Conservation (phyloP, 129 eudicot genomes). For the Artemisia argyi region DNA sequence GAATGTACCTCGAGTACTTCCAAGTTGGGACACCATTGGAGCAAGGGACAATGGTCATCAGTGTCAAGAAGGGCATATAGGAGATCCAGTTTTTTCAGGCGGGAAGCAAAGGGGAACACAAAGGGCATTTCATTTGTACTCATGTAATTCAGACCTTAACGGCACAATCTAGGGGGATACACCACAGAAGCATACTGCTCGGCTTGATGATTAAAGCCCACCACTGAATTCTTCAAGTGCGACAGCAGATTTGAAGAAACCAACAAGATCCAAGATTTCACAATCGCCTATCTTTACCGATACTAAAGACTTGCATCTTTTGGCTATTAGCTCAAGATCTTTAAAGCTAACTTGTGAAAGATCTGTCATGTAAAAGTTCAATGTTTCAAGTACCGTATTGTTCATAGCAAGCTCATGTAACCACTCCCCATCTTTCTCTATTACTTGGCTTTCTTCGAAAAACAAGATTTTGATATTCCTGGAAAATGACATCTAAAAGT, state of each 20-base stretch:
- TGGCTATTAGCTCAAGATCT: slow-evolving; percentile 76
- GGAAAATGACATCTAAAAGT: slow-evolving; percentile 16
- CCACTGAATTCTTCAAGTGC: slow-evolving; percentile 86
- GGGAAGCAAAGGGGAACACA: slow-evolving; percentile 62
- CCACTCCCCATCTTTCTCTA: slow-evolving; percentile 72
- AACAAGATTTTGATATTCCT: slow-evolving; percentile 68
- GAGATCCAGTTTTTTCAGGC: slow-evolving; percentile 70
- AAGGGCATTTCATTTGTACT: slow-evolving; percentile 60
- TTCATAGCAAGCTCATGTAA: slow-evolving; percentile 71
- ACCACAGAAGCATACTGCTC: slow-evolving; percentile 43
- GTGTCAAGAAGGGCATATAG: slow-evolving; percentile 69
- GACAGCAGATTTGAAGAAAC: slow-evolving; percentile 52
- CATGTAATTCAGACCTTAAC: slow-evolving; percentile 64
- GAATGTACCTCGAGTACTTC: slow-evolving; percentile 81
- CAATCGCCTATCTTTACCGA: slow-evolving; percentile 70
- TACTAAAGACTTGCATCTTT: slow-evolving; percentile 50
- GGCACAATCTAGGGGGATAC: slow-evolving; percentile 51
- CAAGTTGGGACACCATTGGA: slow-evolving; percentile 70
- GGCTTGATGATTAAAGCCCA: slow-evolving; percentile 48
- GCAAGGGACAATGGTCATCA: slow-evolving; percentile 64
- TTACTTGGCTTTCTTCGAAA: slow-evolving; percentile 67
- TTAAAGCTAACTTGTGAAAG: slow-evolving; percentile 40
- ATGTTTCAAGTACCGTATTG: slow-evolving; percentile 63
- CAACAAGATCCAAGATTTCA: slow-evolving; percentile 58
- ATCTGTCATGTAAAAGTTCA: slow-evolving; percentile 81